Percentiles rank a stretch among this genome's conserved stretches.
phyloP scores from a whole-genome alignment of 1,284 basidiomycete genomes.

The Ustilago sp. region DNA sequence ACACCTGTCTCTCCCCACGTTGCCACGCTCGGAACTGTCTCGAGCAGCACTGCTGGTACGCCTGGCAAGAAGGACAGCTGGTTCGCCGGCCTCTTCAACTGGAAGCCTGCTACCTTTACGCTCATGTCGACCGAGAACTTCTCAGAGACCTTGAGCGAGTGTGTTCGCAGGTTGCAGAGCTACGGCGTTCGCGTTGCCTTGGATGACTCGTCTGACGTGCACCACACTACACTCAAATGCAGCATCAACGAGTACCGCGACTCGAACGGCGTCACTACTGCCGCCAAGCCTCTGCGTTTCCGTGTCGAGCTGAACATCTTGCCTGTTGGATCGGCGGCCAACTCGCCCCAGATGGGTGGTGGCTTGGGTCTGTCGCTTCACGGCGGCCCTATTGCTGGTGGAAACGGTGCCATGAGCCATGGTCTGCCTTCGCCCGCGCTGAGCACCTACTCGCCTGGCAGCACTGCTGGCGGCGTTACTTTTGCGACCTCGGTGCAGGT shows the following conservation, averaged over 20 bases:
- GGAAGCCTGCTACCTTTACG: constrained; percentile 78
- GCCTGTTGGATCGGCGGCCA: constrained; percentile 53
- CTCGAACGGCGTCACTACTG: constrained; percentile 36
- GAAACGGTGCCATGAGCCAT: constrained; percentile 17
- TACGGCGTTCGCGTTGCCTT: constrained; percentile 78
- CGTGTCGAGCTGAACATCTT: constrained; percentile 65
- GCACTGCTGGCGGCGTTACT: constrained; percentile 24
- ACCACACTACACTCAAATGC: constrained; percentile 60
- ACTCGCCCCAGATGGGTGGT: constrained; percentile 34
- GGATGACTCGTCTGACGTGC: constrained; percentile 71
- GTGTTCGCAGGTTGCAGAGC: constrained; percentile 76
- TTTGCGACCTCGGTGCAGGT: constrained; percentile 76
- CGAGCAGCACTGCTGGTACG: constrained; percentile 11
- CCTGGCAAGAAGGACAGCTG: constrained; percentile 78
- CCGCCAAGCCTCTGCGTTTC: constrained; percentile 64
- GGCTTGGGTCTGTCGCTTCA: constrained; percentile 33
- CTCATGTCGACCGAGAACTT: constrained; percentile 72
- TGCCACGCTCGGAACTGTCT: constrained; percentile 20
- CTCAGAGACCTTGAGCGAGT: constrained; percentile 76
- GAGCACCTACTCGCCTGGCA: constrained; percentile 40
- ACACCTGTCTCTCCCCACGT: constrained; percentile 25
- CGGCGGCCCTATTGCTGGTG: constrained; percentile 20
- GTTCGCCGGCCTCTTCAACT: constrained; percentile 89
- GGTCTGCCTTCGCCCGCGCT: constrained; percentile 46
- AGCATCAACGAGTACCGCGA: constrained; percentile 56